phyloP scores from a whole-genome alignment of 768 basidiomycete species.

The Fibroporia radiculosa region DNA sequence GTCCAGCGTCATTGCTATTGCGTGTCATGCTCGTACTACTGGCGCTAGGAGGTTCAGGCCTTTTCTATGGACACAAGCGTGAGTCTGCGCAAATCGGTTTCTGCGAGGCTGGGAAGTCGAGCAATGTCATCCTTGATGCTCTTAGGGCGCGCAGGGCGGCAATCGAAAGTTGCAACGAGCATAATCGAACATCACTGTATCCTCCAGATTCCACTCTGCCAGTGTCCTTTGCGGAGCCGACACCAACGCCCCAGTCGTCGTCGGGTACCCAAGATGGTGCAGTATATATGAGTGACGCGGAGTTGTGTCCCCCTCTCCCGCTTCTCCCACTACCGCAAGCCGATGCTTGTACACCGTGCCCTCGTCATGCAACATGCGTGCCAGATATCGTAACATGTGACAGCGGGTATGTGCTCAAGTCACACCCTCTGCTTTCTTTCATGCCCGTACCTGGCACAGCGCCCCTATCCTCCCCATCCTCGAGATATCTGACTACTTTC shows the following conservation, averaged over 20 bases:
- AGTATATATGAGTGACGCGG: conserved; percentile 20
- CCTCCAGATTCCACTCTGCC: conserved; percentile 12
- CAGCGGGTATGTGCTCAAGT: conserved; percentile 54
- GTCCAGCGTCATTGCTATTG: conserved; percentile 24
- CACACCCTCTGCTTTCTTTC: conserved; percentile 34
- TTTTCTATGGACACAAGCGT: conserved; percentile 46
- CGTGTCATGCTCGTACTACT: conserved; percentile 37
- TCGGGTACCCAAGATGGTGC: neutral
- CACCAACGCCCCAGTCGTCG: conserved; percentile 2
- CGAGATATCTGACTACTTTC: conserved; percentile 32
- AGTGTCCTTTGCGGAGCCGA: conserved; percentile 9
- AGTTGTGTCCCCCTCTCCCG: conserved; percentile 46
- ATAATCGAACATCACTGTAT: conserved; percentile 43
- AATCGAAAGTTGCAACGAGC: conserved; percentile 46
- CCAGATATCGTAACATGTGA: conserved; percentile 56
- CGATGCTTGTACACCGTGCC: conserved; percentile 56
- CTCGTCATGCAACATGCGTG: conserved; percentile 56
- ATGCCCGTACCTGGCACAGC: conserved; percentile 41
- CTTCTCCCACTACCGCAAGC: conserved; percentile 51
- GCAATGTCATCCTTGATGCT: conserved; percentile 47
- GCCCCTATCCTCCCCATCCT: conserved; percentile 19
- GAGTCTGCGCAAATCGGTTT: conserved; percentile 71
- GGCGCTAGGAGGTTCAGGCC: conserved; percentile 11
- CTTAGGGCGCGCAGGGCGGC: conserved; percentile 38
- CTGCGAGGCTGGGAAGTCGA: conserved; percentile 58